Conservation (phyloP, 1,139 yeast species). For the Yamadazyma pseudoaaseri region DNA sequence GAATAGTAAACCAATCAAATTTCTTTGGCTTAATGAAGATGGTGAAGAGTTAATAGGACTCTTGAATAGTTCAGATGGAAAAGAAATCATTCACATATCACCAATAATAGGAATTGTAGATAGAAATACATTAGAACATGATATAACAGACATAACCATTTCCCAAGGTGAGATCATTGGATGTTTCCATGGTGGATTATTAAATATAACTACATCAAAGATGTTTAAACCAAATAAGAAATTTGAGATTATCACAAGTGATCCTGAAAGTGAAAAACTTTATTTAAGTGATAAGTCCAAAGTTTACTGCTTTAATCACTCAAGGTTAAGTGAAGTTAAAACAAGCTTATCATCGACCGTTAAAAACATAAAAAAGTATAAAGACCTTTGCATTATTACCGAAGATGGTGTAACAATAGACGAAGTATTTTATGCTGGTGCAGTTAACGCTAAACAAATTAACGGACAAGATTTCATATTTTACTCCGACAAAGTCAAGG, state of each 20-base stretch:
- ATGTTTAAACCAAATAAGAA: slow-evolving; percentile 7
- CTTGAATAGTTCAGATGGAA: slow-evolving; percentile 1
- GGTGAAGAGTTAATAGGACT: slow-evolving; percentile 10
- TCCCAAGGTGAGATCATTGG: slow-evolving; percentile 13
- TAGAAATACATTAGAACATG: slow-evolving; percentile 7
- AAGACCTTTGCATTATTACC: slow-evolving; percentile 8
- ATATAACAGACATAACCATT: slow-evolving; percentile 11
- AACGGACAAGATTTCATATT: slow-evolving; percentile 4
- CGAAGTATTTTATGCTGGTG: slow-evolving; percentile 1
- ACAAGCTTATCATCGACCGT: slow-evolving; percentile 1
- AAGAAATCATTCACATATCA: slow-evolving; percentile 12
- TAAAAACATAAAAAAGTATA: slow-evolving; percentile 3
- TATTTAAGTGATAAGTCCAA: slow-evolving; percentile 5
- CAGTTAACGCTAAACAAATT: background rate
- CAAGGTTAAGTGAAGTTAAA: slow-evolving; percentile 4
- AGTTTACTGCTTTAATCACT: slow-evolving; percentile 4
- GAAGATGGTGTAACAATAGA: slow-evolving; percentile 8
- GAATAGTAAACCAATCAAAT: slow-evolving; percentile 1
- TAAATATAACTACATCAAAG: slow-evolving; percentile 8
- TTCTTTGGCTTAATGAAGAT: slow-evolving; percentile 7
- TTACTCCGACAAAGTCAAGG: slow-evolving; percentile 4
- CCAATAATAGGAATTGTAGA: slow-evolving; percentile 15
- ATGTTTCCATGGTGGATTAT: slow-evolving; percentile 15
- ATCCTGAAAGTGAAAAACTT: slow-evolving; percentile 2
- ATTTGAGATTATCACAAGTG: slow-evolving; percentile 5